Conservation (phyloP, 2,329 filamentous ascomycete species). For the Albophoma yamanashiensis region DNA sequence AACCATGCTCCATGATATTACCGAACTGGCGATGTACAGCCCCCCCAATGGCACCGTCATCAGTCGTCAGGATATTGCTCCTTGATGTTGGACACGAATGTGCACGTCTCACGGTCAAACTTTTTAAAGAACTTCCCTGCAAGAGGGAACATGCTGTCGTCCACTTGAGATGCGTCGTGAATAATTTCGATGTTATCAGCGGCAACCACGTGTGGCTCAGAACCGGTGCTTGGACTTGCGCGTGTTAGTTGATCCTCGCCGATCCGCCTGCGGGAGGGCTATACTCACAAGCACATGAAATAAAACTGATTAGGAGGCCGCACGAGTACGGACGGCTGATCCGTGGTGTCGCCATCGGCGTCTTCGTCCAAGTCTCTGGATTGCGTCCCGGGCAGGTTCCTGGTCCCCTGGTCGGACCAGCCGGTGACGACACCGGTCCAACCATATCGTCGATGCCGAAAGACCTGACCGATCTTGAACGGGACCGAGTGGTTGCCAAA, state of each 20-base stretch:
- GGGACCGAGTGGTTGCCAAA: slow-evolving; percentile 12
- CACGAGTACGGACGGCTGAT: slow-evolving; percentile 4
- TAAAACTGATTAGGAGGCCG: slow-evolving; percentile 48
- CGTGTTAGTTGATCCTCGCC: not conserved
- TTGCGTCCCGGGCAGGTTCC: slow-evolving; percentile 14
- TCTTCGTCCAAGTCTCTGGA: slow-evolving; percentile 15
- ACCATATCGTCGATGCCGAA: slow-evolving; percentile 68
- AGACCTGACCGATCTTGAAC: slow-evolving; percentile 72
- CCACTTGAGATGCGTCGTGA: slow-evolving; percentile 32
- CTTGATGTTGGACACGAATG: slow-evolving; percentile 70
- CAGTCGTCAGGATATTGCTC: slow-evolving; percentile 84
- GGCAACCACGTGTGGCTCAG: slow-evolving; percentile 28
- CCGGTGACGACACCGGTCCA: slow-evolving; percentile 78
- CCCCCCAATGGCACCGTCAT: slow-evolving; percentile 1
- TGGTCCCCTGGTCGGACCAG: slow-evolving; percentile 53
- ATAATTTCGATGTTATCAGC: slow-evolving; percentile 72
- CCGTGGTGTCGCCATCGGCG: slow-evolving; percentile 13
- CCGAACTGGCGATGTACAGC: not conserved
- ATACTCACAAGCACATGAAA: slow-evolving; percentile 65
- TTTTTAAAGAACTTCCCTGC: slow-evolving; percentile 84
- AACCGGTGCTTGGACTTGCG: slow-evolving; percentile 19
- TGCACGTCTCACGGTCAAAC: slow-evolving; percentile 56
- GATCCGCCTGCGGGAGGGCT: not conserved
- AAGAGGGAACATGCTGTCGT: slow-evolving; percentile 49
- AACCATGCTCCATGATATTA: not conserved